phyloP scores from a whole-genome alignment of 257 asterid species.

The Linderniella brevidens region DNA sequence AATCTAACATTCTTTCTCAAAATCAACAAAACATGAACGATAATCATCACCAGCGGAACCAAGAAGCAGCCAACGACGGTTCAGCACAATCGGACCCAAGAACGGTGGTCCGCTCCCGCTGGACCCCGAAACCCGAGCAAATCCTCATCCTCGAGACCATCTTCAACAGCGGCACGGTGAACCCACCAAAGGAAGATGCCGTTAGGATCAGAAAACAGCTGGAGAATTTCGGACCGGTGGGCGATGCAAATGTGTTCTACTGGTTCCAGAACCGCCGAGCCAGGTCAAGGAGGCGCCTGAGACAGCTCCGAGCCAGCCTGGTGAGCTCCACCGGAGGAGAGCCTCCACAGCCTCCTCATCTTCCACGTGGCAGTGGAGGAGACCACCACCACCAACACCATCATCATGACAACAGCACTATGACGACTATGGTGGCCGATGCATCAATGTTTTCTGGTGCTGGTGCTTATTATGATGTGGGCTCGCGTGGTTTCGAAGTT shows the following conservation, averaged over 20 bases:
- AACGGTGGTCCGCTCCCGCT: conserved; percentile 33
- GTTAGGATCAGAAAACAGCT: conserved; percentile 44
- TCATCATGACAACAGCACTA: too few species aligned
- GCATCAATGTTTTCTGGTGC: too few species aligned
- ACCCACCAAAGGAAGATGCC: conserved; percentile 62
- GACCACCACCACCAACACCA: too few species aligned
- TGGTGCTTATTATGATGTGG: too few species aligned
- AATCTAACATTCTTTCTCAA: too few species aligned
- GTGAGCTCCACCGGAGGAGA: conserved; percentile 9
- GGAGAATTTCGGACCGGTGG: conserved; percentile 61
- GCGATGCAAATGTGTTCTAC: conserved; percentile 74
- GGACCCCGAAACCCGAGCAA: conserved; percentile 84
- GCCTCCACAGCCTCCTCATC: background rate
- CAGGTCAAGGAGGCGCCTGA: conserved; percentile 54
- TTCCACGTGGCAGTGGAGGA: too few species aligned
- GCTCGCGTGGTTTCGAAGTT: too few species aligned
- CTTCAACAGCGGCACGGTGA: conserved; percentile 75
- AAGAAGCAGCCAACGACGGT: too few species aligned
- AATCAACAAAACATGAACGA: too few species aligned
- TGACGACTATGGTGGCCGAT: too few species aligned
- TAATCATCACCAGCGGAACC: too few species aligned
- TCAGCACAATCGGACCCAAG: too few species aligned
- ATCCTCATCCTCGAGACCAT: conserved; percentile 62
- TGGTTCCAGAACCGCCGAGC: conserved; percentile 88
- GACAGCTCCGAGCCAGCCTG: conserved; percentile 38